Evolutionary conservation across 257 asterid genomes (phyloP), one percentile per base, ranked within the genome.

Genomic region (Jacaranda mimosifolia): DNA sequence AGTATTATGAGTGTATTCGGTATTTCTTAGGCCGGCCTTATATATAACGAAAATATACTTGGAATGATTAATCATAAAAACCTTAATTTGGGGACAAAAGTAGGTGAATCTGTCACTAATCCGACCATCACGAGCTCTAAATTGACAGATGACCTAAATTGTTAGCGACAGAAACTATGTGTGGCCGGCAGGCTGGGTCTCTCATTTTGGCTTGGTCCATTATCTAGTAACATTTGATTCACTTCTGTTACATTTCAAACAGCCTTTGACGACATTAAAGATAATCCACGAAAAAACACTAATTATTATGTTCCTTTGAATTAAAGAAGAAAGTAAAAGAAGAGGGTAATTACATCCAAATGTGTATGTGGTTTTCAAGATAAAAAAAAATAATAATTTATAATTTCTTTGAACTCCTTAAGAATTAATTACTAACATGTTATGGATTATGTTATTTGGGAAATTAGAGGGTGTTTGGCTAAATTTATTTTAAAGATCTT

Each of bases 101-200:
- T 58, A 11, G 64, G 21, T 58, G 64, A 58, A 32, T 58, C 26
- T 15, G 9, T 58, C 64, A 21, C 6, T 26, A 9, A 9, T 15
- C 63, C 40, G 26, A 58, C 38, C 64, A 58, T 52, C 58, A 14
- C 15, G 4, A 14, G 56, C n/a, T 12, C 9, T 51, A 12, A 51
- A 51, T 57, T 57, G 63, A 57, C 19, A 13, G 13, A 57, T 38
- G 38, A 57, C 36, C 38, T 19, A 57, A 18, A 3, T 57, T 18
- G 9, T 9, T 6, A 57, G 64, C 7, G 64, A 58, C 64, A 21
- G 15, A 58, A 52, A 58, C 21, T 21, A 58, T 58, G 40, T 19
- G 64, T 58, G 64, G 64, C 64, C 9, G 40, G 64, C 64, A 19
- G 39, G 39, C 15, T 21, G 64, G 40, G 40, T 58, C 64, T 58